Percentiles rank a stretch among this genome's conserved stretches.
Conservation (phyloP, 148 eudicot species). For the Silene conica region DNA sequence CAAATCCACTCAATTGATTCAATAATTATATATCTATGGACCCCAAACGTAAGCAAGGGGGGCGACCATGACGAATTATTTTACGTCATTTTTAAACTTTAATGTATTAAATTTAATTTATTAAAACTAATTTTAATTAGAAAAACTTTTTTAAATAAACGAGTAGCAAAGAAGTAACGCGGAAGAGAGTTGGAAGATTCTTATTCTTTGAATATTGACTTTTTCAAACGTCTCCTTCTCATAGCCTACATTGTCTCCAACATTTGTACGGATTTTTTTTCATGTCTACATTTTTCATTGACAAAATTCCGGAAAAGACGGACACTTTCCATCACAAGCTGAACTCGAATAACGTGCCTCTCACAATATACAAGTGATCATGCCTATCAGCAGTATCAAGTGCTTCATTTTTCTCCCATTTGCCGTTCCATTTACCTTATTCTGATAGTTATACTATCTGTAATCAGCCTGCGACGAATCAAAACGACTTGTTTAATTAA, state of each 20-base stretch:
- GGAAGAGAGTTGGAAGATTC: constrained; percentile 27
- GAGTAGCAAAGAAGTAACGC: constrained; percentile 24
- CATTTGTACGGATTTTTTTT: background rate
- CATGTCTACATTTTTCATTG: too few species aligned
- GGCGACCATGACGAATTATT: background rate
- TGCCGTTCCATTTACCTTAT: too few species aligned
- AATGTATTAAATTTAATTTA: background rate
- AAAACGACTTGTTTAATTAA: too few species aligned
- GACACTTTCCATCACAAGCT: too few species aligned
- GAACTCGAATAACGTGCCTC: too few species aligned
- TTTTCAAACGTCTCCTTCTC: constrained; percentile 7
- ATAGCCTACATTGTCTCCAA: background rate
- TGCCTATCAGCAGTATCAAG: too few species aligned
- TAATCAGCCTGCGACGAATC: too few species aligned
- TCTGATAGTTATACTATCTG: too few species aligned
- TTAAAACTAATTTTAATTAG: background rate
- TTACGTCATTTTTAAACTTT: constrained; percentile 12
- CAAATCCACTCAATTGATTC: background rate
- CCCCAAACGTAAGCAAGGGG: constrained; percentile 22
- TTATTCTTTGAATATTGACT: constrained; percentile 15
- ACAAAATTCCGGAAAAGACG: too few species aligned
- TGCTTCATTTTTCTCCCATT: too few species aligned
- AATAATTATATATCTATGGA: background rate
- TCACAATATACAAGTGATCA: too few species aligned
- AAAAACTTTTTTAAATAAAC: background rate